Percentiles rank a stretch among this genome's conserved stretches.
phyloP scores from a whole-genome alignment of 1,284 basidiomycete genomes.

The Ustilago xerochloae region DNA sequence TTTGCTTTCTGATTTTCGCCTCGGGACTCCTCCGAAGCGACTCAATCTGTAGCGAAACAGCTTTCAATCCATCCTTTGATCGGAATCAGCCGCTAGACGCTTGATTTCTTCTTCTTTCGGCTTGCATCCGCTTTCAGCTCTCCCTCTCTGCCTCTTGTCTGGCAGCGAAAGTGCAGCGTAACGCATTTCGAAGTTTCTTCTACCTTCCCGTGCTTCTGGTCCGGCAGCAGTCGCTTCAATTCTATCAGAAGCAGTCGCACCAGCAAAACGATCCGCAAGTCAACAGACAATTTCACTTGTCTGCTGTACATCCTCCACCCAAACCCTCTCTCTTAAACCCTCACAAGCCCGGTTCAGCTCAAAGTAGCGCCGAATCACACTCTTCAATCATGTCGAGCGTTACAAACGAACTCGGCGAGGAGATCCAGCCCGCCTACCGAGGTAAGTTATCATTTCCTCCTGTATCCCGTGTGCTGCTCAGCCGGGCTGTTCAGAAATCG shows the following conservation, averaged over 20 bases:
- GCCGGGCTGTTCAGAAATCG: no score
- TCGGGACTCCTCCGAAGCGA: no score
- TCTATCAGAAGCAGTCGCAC: slow-evolving; percentile 30
- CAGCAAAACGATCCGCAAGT: slow-evolving; percentile 26
- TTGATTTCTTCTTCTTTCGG: no score
- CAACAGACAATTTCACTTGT: slow-evolving; percentile 3
- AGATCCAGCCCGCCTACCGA: slow-evolving; percentile 56
- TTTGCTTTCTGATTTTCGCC: no score
- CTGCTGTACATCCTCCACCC: neutral
- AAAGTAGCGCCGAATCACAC: slow-evolving; percentile 6
- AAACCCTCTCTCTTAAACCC: neutral
- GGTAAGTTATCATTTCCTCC: slow-evolving; percentile 35
- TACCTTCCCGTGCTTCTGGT: slow-evolving; percentile 26
- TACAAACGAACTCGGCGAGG: slow-evolving; percentile 60
- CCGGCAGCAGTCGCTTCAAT: slow-evolving; percentile 30
- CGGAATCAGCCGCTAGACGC: no score
- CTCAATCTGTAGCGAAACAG: neutral
- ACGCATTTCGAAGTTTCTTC: slow-evolving; percentile 24
- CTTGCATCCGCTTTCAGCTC: slow-evolving; percentile 7
- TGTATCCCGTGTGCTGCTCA: neutral
- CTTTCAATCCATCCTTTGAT: neutral
- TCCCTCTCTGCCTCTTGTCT: neutral
- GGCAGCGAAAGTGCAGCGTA: slow-evolving; percentile 20
- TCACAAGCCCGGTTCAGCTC: slow-evolving; percentile 6
- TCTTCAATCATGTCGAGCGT: slow-evolving; percentile 45